Percentiles rank a stretch among this genome's conserved stretches.
Evolutionary conservation across 495 filamentous ascomycete species (phyloP).

Genomic region (Friedmanniomyces endolithicus): DNA sequence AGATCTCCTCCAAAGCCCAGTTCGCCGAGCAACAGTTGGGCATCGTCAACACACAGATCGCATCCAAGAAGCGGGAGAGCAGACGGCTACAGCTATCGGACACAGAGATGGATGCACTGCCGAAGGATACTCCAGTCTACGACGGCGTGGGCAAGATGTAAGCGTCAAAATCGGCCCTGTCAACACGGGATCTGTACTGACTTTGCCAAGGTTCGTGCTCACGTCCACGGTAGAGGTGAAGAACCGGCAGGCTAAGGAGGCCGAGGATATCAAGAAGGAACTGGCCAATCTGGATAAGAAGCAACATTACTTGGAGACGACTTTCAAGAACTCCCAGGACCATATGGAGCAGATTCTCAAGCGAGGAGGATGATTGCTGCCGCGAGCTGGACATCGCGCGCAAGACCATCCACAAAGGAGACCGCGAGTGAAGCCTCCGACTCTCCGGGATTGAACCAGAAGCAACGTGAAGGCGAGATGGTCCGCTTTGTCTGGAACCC

Average conservation of each 20-base stretch:
- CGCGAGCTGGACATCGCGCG: not conserved
- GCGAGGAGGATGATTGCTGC: slow-evolving; percentile 2
- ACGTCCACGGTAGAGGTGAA: slow-evolving; percentile 61
- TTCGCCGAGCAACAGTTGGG: slow-evolving; percentile 85
- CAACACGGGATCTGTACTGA: too few species aligned
- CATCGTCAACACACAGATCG: slow-evolving; percentile 73
- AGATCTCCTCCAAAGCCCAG: slow-evolving; percentile 81
- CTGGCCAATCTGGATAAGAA: slow-evolving; percentile 74
- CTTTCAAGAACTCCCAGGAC: slow-evolving; percentile 79
- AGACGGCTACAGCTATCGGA: slow-evolving; percentile 80
- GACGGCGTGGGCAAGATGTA: slow-evolving; percentile 97
- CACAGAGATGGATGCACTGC: slow-evolving; percentile 64
- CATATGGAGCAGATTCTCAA: slow-evolving; percentile 78
- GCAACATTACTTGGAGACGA: slow-evolving; percentile 86
- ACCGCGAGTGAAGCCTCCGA: too few species aligned
- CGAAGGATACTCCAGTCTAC: slow-evolving; percentile 72
- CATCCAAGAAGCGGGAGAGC: slow-evolving; percentile 74
- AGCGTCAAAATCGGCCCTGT: too few species aligned
- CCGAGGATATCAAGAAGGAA: slow-evolving; percentile 60
- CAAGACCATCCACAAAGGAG: not conserved
- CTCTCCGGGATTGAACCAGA: too few species aligned
- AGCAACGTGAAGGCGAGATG: too few species aligned
- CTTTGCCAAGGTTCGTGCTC: slow-evolving; percentile 67
- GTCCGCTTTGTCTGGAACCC: too few species aligned
- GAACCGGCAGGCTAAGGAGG: slow-evolving; percentile 62